These are phyloP conservation scores for Globisporangium spiculum DNA, from an alignment of 352 stramenopile genomes.

Conservation along the genomic window DNA sequence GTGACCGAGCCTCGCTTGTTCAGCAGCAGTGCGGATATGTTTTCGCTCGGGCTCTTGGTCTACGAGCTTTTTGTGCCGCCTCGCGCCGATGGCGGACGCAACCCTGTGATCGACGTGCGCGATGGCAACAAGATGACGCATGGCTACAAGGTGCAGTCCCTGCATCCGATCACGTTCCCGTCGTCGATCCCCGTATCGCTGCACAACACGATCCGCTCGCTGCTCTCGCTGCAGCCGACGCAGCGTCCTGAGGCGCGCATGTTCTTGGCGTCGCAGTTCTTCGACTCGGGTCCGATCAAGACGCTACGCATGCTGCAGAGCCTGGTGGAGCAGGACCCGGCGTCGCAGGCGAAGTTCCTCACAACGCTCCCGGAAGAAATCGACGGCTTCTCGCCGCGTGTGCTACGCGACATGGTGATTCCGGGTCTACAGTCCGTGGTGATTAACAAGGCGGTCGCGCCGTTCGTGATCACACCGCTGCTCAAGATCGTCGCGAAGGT, in stretches of 20 bases:
- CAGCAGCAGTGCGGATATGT: constrained; percentile 81
- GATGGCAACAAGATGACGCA: constrained; percentile 90
- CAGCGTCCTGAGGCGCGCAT: constrained; percentile 66
- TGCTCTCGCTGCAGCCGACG: constrained; percentile 59
- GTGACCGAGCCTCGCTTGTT: constrained; percentile 84
- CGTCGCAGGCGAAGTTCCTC: constrained; percentile 79
- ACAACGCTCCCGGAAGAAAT: constrained; percentile 69
- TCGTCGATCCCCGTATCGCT: constrained; percentile 69
- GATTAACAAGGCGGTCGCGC: constrained; percentile 85
- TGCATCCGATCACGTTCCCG: constrained; percentile 85
- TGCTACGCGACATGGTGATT: constrained; percentile 84
- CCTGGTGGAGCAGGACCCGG: constrained; percentile 80
- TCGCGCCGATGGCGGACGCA: constrained; percentile 72
- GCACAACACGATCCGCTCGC: constrained; percentile 81
- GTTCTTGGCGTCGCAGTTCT: constrained; percentile 84
- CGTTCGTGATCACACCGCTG: constrained; percentile 85
- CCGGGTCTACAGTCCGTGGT: constrained; percentile 72
- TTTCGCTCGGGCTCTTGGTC: constrained; percentile 78
- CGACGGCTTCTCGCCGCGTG: constrained; percentile 70
- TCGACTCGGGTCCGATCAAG: constrained; percentile 85
- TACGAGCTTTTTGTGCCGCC: constrained; percentile 85
- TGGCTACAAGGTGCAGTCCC: constrained; percentile 86
- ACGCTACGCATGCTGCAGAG: constrained; percentile 77
- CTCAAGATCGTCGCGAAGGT: constrained; percentile 87
- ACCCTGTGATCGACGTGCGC: constrained; percentile 75